Conservation (phyloP, 768 basidiomycete species). For the Rhodotorula diobovata region DNA sequence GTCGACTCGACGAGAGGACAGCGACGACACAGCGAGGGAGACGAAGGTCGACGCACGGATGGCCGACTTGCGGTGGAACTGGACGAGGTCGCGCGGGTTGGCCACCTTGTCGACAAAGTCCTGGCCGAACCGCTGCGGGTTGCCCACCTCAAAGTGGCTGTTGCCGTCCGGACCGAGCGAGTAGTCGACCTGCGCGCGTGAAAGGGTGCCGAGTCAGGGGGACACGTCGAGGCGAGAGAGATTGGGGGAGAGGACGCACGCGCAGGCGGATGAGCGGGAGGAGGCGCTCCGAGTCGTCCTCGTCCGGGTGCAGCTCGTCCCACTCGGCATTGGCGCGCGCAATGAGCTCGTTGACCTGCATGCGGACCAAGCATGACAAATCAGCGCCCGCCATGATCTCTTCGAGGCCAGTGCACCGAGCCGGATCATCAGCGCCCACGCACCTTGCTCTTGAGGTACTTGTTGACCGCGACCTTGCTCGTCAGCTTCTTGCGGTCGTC, state of each 20-base stretch:
- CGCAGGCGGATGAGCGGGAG: slow-evolving; percentile 52
- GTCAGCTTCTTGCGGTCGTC: slow-evolving; percentile 75
- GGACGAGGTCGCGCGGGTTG: slow-evolving; percentile 87
- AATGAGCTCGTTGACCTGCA: slow-evolving; percentile 72
- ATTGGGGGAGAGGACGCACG: slow-evolving; percentile 2
- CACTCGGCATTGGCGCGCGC: slow-evolving; percentile 69
- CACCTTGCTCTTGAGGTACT: slow-evolving; percentile 24
- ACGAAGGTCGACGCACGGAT: slow-evolving; percentile 41
- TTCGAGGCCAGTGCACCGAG: no score
- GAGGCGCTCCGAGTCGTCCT: slow-evolving; percentile 58
- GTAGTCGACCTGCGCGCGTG: slow-evolving; percentile 15
- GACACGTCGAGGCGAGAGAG: neutral
- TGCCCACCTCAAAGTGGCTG: slow-evolving; percentile 80
- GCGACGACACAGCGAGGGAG: neutral
- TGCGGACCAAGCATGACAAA: neutral
- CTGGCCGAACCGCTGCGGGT: slow-evolving; percentile 94
- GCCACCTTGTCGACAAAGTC: slow-evolving; percentile 86
- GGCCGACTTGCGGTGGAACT: slow-evolving; percentile 76
- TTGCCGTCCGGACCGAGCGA: slow-evolving; percentile 60
- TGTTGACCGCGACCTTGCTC: slow-evolving; percentile 54
- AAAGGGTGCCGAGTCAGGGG: neutral
- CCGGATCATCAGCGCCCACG: no score
- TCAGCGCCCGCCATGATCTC: neutral
- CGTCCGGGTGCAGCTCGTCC: slow-evolving; percentile 67
- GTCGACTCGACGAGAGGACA: no score